Evolutionary conservation across 768 basidiomycete genomes (phyloP), one percentile per base, ranked within the genome.

Genomic region (Sarcodon sp.): DNA sequence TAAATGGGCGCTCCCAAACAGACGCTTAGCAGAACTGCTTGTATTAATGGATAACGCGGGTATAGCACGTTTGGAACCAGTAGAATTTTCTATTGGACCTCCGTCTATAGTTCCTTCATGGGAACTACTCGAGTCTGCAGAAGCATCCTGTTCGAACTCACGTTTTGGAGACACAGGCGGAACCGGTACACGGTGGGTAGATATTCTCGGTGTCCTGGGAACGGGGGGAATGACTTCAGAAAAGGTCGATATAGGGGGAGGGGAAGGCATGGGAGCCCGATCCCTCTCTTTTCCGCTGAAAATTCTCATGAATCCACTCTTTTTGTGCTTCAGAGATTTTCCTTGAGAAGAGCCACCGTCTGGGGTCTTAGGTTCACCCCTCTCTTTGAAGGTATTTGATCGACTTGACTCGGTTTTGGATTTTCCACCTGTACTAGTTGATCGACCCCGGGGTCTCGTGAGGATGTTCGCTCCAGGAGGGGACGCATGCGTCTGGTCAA

Each of bases 271-370:
- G 35, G 43, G 53, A 33, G 37, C 73, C 45, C 70, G 71, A 18
- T 66, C 64, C 45, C 64, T 64, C 15, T 65, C 65, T 57, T 71
- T 76, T 15, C 71, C 70, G 55, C 80, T 77, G 59, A 89, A 87
- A 9, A 90, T 64, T 45, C 82, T 70, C 80, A 89, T 76, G 58
- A 90, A 86, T 3, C 75, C 87, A 53, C 86, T 88, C 61, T 83
- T 88, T 68, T 83, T 87, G 51, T 82, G 81, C 27, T 41, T 41
- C 4, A 41, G 39, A 41, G 8, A 7, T 27, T 41, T 41, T 15
- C 15, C 39, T 2, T 41, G 39, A 15, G 16, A 15, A 27, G n/a
- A 2, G 27, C 16, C 39, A 4, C 39, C 13, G 8, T 13, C 39
- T 27, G 39, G 13, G 8, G 13, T 13, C 13, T 41, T 27, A 16